phyloP scores from a whole-genome alignment of 768 basidiomycete genomes.

The Russula sp. region DNA sequence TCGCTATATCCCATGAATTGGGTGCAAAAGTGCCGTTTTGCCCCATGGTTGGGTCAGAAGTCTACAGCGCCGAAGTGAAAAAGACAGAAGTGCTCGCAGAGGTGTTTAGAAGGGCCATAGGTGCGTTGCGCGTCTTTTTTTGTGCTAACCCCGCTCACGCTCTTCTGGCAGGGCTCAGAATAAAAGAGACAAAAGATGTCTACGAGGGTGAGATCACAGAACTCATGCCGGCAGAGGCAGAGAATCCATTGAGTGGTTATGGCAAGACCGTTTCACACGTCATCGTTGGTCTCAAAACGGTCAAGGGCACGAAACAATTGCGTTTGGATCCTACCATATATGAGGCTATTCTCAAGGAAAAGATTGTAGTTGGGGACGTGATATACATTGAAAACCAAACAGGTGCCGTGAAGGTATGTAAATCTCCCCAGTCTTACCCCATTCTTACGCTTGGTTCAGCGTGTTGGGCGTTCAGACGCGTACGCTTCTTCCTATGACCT shows the following conservation, averaged over 20 bases:
- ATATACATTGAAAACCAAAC: constrained; percentile 92
- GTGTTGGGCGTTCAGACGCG: constrained; percentile 94
- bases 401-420: constrained; percentile 81
- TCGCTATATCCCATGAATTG: constrained; percentile 93
- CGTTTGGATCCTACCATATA: constrained; percentile 93
- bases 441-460: constrained; percentile 36
- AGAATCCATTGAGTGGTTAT: constrained; percentile 95
- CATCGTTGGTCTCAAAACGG: constrained; percentile 91
- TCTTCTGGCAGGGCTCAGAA: constrained; percentile 66
- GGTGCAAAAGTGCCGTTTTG: constrained; percentile 96
- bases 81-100: constrained; percentile 98
- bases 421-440: no score
- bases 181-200: constrained; percentile 98
- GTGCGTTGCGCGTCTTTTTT: constrained; percentile 39
- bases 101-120: constrained; percentile 90
- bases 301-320: constrained; percentile 80
- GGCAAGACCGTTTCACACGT: constrained; percentile 99
- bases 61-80: constrained; percentile 95
- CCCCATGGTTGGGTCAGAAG: constrained; percentile 98
- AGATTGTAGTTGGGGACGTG: constrained; percentile 93
- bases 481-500: constrained; percentile 97
- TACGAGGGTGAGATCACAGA: constrained; percentile 99
- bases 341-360: constrained; percentile 95
- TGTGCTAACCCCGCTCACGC: neutral
- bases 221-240: constrained; percentile 90